Percentiles rank a stretch among this genome's conserved stretches.
phyloP scores from a whole-genome alignment of 176 grass and related monocot species.

The Hordeum marinum region DNA sequence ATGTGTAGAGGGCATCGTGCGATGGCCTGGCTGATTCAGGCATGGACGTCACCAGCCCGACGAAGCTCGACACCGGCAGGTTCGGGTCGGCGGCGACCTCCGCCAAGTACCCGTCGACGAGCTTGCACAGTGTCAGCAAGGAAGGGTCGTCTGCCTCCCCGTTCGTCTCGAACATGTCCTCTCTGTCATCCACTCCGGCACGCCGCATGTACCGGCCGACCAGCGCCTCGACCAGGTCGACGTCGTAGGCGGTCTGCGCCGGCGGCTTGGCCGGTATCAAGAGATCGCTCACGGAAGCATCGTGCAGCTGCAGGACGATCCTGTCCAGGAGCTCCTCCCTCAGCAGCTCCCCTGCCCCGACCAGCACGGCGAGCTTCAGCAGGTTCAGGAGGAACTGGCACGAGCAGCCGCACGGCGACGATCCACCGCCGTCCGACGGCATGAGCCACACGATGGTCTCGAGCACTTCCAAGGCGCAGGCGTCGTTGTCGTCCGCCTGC shows the following conservation, averaged over 20 bases:
- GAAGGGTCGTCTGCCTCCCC: constrained; percentile 29
- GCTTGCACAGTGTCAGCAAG: constrained; percentile 42
- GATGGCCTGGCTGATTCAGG: constrained; percentile 50
- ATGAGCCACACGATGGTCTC: constrained; percentile 71
- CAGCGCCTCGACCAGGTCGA: constrained; percentile 46
- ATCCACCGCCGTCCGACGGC: constrained; percentile 63
- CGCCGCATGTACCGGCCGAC: constrained; percentile 48
- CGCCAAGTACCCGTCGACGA: constrained; percentile 52
- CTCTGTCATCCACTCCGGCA: constrained; percentile 8
- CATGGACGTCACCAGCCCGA: constrained; percentile 36
- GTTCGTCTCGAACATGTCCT: constrained; percentile 33
- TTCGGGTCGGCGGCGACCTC: constrained; percentile 61
- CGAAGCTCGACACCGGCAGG: constrained; percentile 48
- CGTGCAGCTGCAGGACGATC: constrained; percentile 62
- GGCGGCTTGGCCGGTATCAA: constrained; percentile 58
- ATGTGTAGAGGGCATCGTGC: constrained; percentile 61
- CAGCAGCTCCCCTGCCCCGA: constrained; percentile 48
- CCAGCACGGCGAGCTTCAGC: constrained; percentile 53
- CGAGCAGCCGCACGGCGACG: constrained; percentile 36
- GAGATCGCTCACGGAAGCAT: constrained; percentile 59
- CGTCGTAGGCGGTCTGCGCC: constrained; percentile 43
- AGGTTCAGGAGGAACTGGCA: constrained; percentile 78
- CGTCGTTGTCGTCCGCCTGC: constrained; percentile 28
- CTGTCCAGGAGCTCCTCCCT: constrained; percentile 72
- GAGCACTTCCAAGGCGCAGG: constrained; percentile 36